phyloP scores from a whole-genome alignment of 192 early-diverging fungal species.

The Coemansia sp. region DNA sequence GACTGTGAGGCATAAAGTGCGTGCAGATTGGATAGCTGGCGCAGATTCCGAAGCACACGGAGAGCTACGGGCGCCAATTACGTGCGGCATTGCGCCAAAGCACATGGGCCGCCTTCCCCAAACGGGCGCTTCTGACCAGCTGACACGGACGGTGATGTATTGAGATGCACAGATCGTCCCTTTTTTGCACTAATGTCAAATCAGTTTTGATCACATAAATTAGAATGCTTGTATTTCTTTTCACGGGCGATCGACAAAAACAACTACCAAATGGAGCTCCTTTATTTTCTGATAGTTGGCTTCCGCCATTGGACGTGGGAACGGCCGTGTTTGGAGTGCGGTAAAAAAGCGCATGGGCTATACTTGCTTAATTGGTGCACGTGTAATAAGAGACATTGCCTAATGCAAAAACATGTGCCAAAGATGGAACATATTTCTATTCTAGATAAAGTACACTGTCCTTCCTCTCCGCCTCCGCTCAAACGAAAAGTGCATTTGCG shows the following conservation, averaged over 20 bases:
- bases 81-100: not conserved
- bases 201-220: not conserved
- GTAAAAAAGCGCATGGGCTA: not conserved
- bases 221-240: not conserved
- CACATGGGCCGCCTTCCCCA: not conserved
- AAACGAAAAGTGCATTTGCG: not conserved
- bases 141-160: not conserved
- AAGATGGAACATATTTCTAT: not conserved
- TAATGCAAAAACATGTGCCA: slow-evolving; percentile 7
- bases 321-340: not conserved
- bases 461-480: slow-evolving; percentile 2
- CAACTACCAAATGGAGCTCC: not conserved
- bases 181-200: not conserved
- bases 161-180: slow-evolving; percentile 8
- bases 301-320: not conserved
- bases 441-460: not conserved
- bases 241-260: slow-evolving; percentile 1
- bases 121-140: not conserved
- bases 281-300: not conserved
- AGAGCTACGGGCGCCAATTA: not conserved
- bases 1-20: not conserved
- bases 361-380: not conserved
- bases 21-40: no score
- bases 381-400: not conserved
- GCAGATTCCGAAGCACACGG: not conserved